Conservation (phyloP, 2,329 filamentous ascomycete species). For the Penicillium italicum region DNA sequence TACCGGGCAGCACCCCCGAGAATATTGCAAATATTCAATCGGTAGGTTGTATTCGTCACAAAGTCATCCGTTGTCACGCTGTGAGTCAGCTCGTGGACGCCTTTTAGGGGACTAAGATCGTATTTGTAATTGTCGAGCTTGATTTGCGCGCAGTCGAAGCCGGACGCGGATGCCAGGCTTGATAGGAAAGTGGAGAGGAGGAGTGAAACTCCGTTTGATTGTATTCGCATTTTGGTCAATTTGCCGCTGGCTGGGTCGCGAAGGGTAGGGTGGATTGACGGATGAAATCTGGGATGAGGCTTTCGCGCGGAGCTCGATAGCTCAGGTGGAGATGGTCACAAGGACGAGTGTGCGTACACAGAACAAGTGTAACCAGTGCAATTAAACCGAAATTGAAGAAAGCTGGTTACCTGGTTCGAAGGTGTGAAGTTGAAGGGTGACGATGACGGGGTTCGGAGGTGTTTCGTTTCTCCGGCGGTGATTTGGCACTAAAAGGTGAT, state of each 20-base stretch:
- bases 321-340: constrained; percentile 5
- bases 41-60: constrained; percentile 37
- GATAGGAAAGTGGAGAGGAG: constrained; percentile 29
- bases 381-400: not conserved
- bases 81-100: constrained; percentile 37
- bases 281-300: constrained; percentile 5
- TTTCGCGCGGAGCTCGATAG: constrained; percentile 8
- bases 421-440: no score
- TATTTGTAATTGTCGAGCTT: constrained; percentile 38
- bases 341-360: not conserved
- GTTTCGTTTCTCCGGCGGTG: constrained; percentile 30
- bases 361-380: not conserved
- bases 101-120: constrained; percentile 38
- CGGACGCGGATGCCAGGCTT: constrained; percentile 28
- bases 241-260: not conserved
- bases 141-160: constrained; percentile 40
- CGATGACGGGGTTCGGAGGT: no score
- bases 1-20: constrained; percentile 28
- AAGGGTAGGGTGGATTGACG: not conserved
- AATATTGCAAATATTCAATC: constrained; percentile 36
- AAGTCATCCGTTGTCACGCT: constrained; percentile 26
- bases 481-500: constrained; percentile 2
- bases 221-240: constrained; percentile 33
- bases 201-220: constrained; percentile 21
- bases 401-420: not conserved